Conservation (phyloP, 305 asterid species). For the Salvia sclarea region DNA sequence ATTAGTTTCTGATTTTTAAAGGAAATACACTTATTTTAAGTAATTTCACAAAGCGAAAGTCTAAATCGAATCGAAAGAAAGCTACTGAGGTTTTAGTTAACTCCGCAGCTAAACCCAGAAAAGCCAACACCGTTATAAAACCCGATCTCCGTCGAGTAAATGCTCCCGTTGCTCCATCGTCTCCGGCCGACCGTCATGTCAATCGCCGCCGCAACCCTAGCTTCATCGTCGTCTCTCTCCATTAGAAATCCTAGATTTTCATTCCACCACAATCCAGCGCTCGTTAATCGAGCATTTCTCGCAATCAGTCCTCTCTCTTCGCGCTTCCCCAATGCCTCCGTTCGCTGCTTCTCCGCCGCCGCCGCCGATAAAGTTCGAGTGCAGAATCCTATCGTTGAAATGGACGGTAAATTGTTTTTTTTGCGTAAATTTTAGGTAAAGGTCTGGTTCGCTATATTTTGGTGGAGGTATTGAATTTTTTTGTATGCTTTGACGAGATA, state of each 20-base stretch:
- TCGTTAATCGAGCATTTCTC: slow-evolving; percentile 32
- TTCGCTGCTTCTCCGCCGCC: slow-evolving; percentile 62
- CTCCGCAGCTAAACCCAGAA: slow-evolving; percentile 28
- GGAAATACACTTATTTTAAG: background rate
- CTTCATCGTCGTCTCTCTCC: slow-evolving; percentile 40
- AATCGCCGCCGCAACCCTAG: slow-evolving; percentile 44
- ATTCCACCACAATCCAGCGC: slow-evolving; percentile 21
- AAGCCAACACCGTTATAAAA: background rate
- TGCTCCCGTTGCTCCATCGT: slow-evolving; percentile 44
- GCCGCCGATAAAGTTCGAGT: slow-evolving; percentile 61
- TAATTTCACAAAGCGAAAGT: background rate
- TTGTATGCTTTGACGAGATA: slow-evolving; percentile 20
- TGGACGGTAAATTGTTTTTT: slow-evolving; percentile 60
- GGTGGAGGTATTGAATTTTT: background rate
- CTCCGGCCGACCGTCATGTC: slow-evolving; percentile 58
- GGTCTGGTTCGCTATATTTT: background rate
- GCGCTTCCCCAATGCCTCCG: slow-evolving; percentile 42
- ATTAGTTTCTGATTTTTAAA: no score
- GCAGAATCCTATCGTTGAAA: slow-evolving; percentile 84
- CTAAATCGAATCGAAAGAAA: slow-evolving; percentile 1
- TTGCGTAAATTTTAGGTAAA: background rate
- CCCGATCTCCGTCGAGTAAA: slow-evolving; percentile 29
- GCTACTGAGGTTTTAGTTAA: slow-evolving; percentile 17
- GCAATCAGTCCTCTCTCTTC: slow-evolving; percentile 30
- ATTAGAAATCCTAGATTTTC: slow-evolving; percentile 36